Conservation (phyloP, 805 yeast genomes). For the Candida maltosa region DNA sequence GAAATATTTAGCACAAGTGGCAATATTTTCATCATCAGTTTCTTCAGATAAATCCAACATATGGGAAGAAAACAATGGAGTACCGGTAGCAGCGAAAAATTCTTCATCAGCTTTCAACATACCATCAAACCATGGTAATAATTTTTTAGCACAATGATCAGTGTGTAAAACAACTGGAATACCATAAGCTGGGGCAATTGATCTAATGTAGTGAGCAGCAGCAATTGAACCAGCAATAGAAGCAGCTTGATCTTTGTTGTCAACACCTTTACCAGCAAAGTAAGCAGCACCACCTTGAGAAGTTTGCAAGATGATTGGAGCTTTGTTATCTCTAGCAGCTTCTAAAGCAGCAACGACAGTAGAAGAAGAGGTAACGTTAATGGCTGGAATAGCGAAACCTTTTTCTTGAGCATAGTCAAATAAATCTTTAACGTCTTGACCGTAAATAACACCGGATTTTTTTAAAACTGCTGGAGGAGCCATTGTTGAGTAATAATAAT, state of each 20-base stretch:
- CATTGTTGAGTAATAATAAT: slow-evolving; percentile 10
- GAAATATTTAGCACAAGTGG: slow-evolving; percentile 91
- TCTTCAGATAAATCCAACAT: slow-evolving; percentile 98
- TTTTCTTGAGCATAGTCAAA: slow-evolving; percentile 91
- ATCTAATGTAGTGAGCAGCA: slow-evolving; percentile 96
- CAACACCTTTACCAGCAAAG: slow-evolving; percentile 99
- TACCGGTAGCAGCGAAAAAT: slow-evolving; percentile 80
- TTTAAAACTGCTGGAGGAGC: slow-evolving; percentile 60
- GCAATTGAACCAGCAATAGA: slow-evolving; percentile 93
- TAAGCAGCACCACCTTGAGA: slow-evolving; percentile 99
- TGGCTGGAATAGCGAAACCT: slow-evolving; percentile 97
- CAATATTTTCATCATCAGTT: slow-evolving; percentile 92
- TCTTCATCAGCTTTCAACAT: slow-evolving; percentile 96
- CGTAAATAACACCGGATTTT: slow-evolving; percentile 97
- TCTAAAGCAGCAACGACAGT: slow-evolving; percentile 64
- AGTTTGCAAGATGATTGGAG: slow-evolving; percentile 95
- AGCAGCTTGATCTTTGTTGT: slow-evolving; percentile 89
- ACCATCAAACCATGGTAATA: slow-evolving; percentile 98
- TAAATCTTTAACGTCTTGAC: slow-evolving; percentile 87
- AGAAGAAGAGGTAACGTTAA: slow-evolving; percentile 96
- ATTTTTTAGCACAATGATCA: slow-evolving; percentile 98
- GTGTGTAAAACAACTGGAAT: slow-evolving; percentile 96
- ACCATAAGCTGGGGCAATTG: slow-evolving; percentile 95
- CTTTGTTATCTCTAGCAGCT: slow-evolving; percentile 49
- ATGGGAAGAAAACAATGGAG: slow-evolving; percentile 97